Conservation (phyloP, 495 filamentous ascomycete genomes). For the Symbiotaphrina buchneri region DNA sequence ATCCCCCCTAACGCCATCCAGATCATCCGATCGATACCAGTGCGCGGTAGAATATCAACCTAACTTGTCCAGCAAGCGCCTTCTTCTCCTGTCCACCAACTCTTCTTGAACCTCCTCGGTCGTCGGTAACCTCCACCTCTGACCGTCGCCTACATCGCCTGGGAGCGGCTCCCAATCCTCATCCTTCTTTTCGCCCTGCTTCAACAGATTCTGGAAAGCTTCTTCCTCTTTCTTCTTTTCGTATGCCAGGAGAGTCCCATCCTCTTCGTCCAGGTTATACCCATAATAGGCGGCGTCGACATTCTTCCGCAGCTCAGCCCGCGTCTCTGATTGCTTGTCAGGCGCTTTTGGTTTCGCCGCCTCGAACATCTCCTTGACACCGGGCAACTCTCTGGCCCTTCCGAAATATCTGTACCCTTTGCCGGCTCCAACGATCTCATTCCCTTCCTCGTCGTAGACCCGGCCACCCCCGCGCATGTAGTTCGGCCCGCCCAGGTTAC, state of each 20-base stretch:
- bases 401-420: slow-evolving; percentile 88
- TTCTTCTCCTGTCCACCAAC: slow-evolving; percentile 65
- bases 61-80: slow-evolving; percentile 61
- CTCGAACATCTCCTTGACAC: slow-evolving; percentile 94
- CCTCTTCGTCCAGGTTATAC: slow-evolving; percentile 85
- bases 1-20: too few species aligned
- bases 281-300: slow-evolving; percentile 95
- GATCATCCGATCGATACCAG: too few species aligned
- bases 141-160: slow-evolving; percentile 65
- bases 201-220: slow-evolving; percentile 40
- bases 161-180: slow-evolving; percentile 68
- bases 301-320: slow-evolving; percentile 50
- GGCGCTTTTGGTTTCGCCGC: slow-evolving; percentile 36
- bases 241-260: slow-evolving; percentile 62
- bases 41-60: too few species aligned
- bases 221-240: slow-evolving; percentile 69
- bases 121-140: slow-evolving; percentile 66
- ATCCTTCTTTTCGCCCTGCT: slow-evolving; percentile 21
- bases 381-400: slow-evolving; percentile 70
- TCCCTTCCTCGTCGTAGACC: slow-evolving; percentile 78
- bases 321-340: slow-evolving; percentile 33
- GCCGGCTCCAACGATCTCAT: slow-evolving; percentile 73
- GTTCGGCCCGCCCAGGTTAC: slow-evolving; percentile 84
- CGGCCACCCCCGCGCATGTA: slow-evolving; percentile 81
- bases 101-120: slow-evolving; percentile 84